These are phyloP conservation scores for Austroboletus eburneus DNA, from an alignment of 768 basidiomycete genomes.

Conservation along the genomic window DNA sequence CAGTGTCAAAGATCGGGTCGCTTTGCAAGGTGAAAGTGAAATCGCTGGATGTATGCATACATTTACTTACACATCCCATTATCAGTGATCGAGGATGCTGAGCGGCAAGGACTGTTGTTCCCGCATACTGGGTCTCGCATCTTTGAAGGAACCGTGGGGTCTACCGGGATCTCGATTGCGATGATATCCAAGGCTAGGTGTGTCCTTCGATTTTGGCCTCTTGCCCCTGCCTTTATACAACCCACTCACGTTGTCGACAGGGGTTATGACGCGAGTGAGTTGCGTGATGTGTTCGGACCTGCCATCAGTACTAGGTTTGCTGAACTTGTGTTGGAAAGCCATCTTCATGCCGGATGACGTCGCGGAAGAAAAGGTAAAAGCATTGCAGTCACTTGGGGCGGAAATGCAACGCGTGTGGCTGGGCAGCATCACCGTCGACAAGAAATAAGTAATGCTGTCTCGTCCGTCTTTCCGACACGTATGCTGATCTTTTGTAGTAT, in stretches of 20 bases:
- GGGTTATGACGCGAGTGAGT: slow-evolving; percentile 81
- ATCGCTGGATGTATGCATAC: neutral
- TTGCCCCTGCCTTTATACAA: neutral
- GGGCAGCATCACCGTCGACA: slow-evolving; percentile 94
- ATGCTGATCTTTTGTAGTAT: slow-evolving; percentile 43
- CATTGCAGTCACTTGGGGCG: slow-evolving; percentile 79
- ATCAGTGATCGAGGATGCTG: slow-evolving; percentile 92
- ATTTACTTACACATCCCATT: neutral
- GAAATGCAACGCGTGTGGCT: slow-evolving; percentile 88
- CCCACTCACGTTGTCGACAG: slow-evolving; percentile 33
- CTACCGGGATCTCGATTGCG: slow-evolving; percentile 94
- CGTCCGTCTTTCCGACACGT: neutral
- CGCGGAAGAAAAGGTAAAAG: slow-evolving; percentile 86
- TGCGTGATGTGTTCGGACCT: neutral
- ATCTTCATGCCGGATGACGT: slow-evolving; percentile 91
- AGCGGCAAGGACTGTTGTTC: slow-evolving; percentile 71
- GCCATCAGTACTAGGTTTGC: neutral
- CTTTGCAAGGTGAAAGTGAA: slow-evolving; percentile 68
- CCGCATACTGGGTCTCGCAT: slow-evolving; percentile 89
- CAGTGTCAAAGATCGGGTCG: slow-evolving; percentile 98
- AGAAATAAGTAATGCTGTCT: slow-evolving; percentile 74
- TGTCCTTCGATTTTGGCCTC: slow-evolving; percentile 8
- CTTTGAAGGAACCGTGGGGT: slow-evolving; percentile 96
- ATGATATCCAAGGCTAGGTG: slow-evolving; percentile 87
- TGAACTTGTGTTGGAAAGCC: slow-evolving; percentile 39